These are phyloP conservation scores for Leishmania mexicana DNA, from an alignment of 208 protist species.

Conservation along the genomic window DNA sequence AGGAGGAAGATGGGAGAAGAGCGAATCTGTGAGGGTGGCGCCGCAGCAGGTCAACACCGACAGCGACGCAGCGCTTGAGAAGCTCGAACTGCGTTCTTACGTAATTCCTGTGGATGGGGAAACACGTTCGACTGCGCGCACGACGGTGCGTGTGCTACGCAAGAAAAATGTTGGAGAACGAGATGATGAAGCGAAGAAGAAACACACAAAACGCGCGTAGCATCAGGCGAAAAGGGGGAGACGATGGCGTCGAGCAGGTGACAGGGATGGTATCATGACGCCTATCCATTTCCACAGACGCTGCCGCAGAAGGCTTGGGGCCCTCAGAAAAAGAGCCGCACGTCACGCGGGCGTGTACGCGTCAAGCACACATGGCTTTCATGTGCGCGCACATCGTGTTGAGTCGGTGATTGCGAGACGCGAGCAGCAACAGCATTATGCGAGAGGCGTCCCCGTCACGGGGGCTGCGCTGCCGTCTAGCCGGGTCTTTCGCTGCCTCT, in stretches of 20 bases:
- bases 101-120: background rate
- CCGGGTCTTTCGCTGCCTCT: background rate
- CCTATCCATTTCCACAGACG: background rate
- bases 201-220: background rate
- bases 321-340: background rate
- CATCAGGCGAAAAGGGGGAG: background rate
- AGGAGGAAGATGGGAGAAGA: background rate
- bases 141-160: background rate
- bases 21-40: background rate
- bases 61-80: background rate
- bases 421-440: background rate
- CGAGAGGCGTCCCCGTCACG: background rate
- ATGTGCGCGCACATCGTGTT: background rate
- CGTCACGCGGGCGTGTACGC: background rate
- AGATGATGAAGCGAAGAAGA: background rate
- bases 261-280: no score
- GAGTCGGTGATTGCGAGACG: background rate
- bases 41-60: background rate
- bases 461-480: background rate
- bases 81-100: background rate
- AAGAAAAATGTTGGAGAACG: background rate
- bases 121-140: constrained; percentile 1
- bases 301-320: background rate
- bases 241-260: background rate
- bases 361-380: background rate